Evolutionary conservation across 148 eudicot species (phyloP).

Genomic region (Rhododendron simsii): DNA sequence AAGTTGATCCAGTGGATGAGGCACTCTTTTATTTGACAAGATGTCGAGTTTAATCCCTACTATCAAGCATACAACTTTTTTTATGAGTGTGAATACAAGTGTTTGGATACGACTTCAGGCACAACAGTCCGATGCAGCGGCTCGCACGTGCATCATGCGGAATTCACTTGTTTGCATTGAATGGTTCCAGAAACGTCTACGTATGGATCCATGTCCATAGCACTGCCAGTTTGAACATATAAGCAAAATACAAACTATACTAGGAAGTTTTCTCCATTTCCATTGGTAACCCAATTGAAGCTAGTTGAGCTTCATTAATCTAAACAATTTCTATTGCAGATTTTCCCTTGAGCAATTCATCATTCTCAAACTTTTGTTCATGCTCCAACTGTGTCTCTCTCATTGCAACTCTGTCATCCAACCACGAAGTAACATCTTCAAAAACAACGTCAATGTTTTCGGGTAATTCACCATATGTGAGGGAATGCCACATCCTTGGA

Average conservation of each 20-base stretch:
- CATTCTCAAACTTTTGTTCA: conserved; percentile 39
- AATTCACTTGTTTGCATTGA: neutral
- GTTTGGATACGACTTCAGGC: neutral
- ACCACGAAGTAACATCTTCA: conserved; percentile 57
- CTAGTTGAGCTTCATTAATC: neutral
- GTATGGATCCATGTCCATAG: neutral
- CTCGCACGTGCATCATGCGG: neutral
- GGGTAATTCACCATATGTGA: conserved; percentile 67
- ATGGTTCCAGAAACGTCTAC: neutral
- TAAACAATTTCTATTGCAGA: neutral
- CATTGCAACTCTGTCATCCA: conserved; percentile 31
- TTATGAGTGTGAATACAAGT: neutral
- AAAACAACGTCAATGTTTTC: conserved; percentile 55
- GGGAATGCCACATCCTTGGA: conserved; percentile 86
- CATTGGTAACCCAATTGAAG: neutral
- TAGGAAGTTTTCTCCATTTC: neutral
- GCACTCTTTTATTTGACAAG: neutral
- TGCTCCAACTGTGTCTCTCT: conserved; percentile 32
- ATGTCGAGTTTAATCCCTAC: neutral
- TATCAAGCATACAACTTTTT: neutral
- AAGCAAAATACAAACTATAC: neutral
- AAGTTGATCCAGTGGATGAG: neutral
- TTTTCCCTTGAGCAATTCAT: conserved; percentile 7
- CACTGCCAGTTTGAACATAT: neutral
- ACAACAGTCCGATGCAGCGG: neutral